These are phyloP conservation scores for Sporothrix pallida DNA, from an alignment of 2,329 filamentous ascomycete genomes.

Conservation along the genomic window DNA sequence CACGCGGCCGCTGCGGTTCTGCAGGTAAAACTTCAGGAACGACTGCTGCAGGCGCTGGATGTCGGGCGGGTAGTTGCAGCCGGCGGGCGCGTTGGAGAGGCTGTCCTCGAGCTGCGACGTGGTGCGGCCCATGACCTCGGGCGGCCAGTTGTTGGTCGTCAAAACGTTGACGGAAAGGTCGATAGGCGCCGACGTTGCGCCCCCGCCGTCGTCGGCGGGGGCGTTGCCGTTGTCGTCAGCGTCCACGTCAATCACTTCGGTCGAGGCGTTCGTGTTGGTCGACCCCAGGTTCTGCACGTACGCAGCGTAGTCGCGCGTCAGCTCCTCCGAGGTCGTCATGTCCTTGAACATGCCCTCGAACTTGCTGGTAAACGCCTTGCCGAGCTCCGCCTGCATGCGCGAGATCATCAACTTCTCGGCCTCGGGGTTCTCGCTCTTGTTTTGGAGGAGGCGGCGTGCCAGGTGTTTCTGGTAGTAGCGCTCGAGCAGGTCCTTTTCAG, in stretches of 20 bases:
- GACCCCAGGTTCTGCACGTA: constrained; percentile 62
- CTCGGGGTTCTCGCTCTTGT: constrained; percentile 87
- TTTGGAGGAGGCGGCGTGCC: constrained; percentile 82
- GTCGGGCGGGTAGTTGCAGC: constrained; percentile 74
- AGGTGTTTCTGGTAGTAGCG: constrained; percentile 98
- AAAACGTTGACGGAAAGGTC: constrained; percentile 86
- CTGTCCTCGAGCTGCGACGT: constrained; percentile 57
- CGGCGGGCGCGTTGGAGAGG: constrained; percentile 32
- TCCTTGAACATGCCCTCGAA: constrained; percentile 99
- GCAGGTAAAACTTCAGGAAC: constrained; percentile 87
- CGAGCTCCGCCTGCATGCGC: constrained; percentile 95
- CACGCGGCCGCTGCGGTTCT: constrained; percentile 84
- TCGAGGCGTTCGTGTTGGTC: background rate
- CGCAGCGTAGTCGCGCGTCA: constrained; percentile 76
- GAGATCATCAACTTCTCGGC: constrained; percentile 95
- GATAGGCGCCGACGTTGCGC: constrained; percentile 61
- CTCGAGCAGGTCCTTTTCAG: constrained; percentile 94
- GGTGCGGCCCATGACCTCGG: constrained; percentile 77
- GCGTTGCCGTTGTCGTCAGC: background rate
- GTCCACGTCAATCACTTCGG: background rate
- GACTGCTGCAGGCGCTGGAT: constrained; percentile 75
- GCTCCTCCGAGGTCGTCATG: constrained; percentile 83
- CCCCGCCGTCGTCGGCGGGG: constrained; percentile 50
- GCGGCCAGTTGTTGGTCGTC: constrained; percentile 93
- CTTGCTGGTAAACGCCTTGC: constrained; percentile 90